Conservation (phyloP, 2,329 filamentous ascomycete species). For the Graphilbum sp. region DNA sequence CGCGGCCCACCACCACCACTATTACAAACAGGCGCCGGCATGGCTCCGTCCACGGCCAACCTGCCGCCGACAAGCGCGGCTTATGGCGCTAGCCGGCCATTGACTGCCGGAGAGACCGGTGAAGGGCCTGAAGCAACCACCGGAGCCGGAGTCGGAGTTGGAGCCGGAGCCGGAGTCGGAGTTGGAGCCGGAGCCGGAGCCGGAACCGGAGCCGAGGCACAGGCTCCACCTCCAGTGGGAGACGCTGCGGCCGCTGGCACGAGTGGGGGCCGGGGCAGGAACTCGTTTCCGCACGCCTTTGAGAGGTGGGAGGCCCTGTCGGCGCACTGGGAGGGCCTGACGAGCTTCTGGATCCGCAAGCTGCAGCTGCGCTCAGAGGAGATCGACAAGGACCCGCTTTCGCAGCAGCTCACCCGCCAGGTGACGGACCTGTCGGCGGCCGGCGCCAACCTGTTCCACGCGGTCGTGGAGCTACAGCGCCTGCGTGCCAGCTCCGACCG, state of each 20-base stretch:
- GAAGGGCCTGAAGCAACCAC: too few species aligned
- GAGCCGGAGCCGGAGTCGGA: neutral
- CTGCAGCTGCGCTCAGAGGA: conserved; percentile 83
- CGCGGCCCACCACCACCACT: too few species aligned
- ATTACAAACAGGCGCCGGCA: neutral
- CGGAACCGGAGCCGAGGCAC: conserved; percentile 4
- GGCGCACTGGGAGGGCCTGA: conserved; percentile 94
- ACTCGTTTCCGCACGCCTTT: conserved; percentile 87
- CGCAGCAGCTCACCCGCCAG: conserved; percentile 77
- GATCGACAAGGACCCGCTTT: conserved; percentile 65
- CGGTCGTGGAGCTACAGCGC: conserved; percentile 88
- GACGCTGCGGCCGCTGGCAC: conserved; percentile 11
- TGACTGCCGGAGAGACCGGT: too few species aligned
- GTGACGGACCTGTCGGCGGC: conserved; percentile 95
- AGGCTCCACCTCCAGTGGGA: neutral
- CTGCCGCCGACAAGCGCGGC: neutral
- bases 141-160: too few species aligned
- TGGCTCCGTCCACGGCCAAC: neutral
- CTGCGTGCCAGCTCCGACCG: conserved; percentile 88
- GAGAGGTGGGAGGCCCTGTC: conserved; percentile 95
- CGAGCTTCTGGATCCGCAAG: conserved; percentile 90
- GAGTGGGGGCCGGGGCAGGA: conserved; percentile 27
- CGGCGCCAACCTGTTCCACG: conserved; percentile 92
- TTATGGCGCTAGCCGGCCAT: too few species aligned
- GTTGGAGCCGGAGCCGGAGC: neutral